Base-by-base conservation (phyloP, 495 filamentous ascomycete genomes). In the Aspergillus sparsus region DNA sequence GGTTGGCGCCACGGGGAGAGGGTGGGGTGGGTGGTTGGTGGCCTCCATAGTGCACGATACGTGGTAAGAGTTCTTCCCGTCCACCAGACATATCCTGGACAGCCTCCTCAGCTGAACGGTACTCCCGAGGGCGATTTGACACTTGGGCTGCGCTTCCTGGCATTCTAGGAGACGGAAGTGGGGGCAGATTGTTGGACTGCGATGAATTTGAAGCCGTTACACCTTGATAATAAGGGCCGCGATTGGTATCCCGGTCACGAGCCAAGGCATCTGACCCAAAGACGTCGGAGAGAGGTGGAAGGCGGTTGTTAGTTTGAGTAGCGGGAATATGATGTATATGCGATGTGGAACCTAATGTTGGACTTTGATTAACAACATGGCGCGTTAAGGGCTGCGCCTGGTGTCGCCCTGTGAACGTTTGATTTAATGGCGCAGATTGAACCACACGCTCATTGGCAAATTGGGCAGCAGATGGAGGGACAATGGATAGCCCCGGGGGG, bases 381-480 rank as follows among this genome's bases (percentile, higher is more conserved):
- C 92, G 87, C 36, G 89, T 91, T 65, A 90, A 77, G 1, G 89
- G 90, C 64, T 91, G 89, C 12, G 90, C 85, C 65, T 92, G 86
- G 64, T 93, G 88, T 59, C 90, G 83, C 46, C 94, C 93, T 12
- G 94, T 97, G 72, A 98, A 98, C 12, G 90, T 93, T 71, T 96
- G 92, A 67, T 96, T 84, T n/a, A 98, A 80, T 12, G 94, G 94
- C 3, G 94, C 94, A 6, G 94, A 98, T 75, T 98, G 94, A 56
- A 98, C 93, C 33, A 98, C 92, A 57, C 94, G 83, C 76, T 98
- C 94, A 68, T 94, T 88, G 53, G 94, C 93, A 66, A 98, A 98
- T 49, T 95, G 91, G 56, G 93, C 85, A 62, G 95, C 92, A n/a
- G 93, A 91, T 0, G 94, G 94, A 13, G 94, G 91, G n/a, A 93